Evolutionary conservation across 169 alveolate species (phyloP), one percentile per base, ranked within the genome.

Genomic region (Eimeria sp.): DNA sequence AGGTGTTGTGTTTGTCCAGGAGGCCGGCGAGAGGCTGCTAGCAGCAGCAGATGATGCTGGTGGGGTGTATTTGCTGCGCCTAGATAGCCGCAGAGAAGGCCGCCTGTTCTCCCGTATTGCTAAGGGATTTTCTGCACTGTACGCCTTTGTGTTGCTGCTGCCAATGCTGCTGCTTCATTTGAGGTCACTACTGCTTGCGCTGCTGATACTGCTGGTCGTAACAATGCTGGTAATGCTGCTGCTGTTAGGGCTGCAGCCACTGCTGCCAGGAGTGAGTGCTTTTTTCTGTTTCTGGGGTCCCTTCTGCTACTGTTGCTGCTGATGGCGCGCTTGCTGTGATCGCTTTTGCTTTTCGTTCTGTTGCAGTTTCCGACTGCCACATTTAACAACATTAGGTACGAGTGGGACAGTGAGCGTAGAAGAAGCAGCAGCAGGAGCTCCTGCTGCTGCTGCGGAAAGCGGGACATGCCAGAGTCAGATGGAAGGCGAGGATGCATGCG

Each of bases 21-120:
- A 18, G 11, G 89, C 57, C 20, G 65, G 65, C 20, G 89, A 78
- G 30, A 78, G 25, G 89, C 89, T 78, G 61, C 89, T 78, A 45
- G 89, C 65, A 49, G 89, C 89, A 78, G 89, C 89, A 47, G 89
- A 78, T 78, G 65, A 49, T 51, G 45, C 47, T 14, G 65, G 70
- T 30, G 67, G 47, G 18, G 67, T 80, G 22, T 80, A 80, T 51
- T 47, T 80, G 89, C 67, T 80, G 89, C 89, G 6, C 63, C 89
- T 80, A 11, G 13, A 47, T 58, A 51, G 89, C 22, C 4, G 49
- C 70, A 25, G 13, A 22, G 89, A 80, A 14, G 49, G 40, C 4
- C 47, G 70, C 45, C 67, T 80, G 18, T 6, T 80, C 5, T 9
- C 70, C 11, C 63, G 63, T 49, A n/a, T 80, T 6, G 43, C 89